Conservation (phyloP, 495 filamentous ascomycete species). For the Oleoguttula mirabilis region DNA sequence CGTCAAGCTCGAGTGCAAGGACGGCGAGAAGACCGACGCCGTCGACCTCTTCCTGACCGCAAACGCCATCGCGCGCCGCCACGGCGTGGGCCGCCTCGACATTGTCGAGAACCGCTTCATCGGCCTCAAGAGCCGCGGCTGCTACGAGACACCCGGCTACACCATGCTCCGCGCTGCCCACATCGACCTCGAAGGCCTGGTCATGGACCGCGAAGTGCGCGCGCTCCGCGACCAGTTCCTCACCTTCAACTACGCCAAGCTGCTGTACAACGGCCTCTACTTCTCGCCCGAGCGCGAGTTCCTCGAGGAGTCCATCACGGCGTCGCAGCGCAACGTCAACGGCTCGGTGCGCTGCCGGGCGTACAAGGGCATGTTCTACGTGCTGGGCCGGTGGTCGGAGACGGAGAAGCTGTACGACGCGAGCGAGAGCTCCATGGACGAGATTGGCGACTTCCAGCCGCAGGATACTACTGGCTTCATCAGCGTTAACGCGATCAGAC, state of each 20-base stretch:
- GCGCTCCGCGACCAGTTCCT: constrained; percentile 65
- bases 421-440: constrained; percentile 77
- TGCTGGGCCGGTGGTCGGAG: constrained; percentile 62
- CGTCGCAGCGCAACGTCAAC: constrained; percentile 53
- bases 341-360: constrained; percentile 50
- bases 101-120: constrained; percentile 90
- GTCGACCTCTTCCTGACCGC: constrained; percentile 68
- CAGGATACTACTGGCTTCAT: constrained; percentile 70
- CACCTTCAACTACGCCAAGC: constrained; percentile 60
- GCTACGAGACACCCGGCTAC: constrained; percentile 72
- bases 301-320: constrained; percentile 58
- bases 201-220: constrained; percentile 74
- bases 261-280: constrained; percentile 73
- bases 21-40: constrained; percentile 48
- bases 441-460: constrained; percentile 67
- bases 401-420: constrained; percentile 79
- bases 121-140: constrained; percentile 74
- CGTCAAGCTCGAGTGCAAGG: constrained; percentile 51
- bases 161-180: constrained; percentile 67
- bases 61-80: constrained; percentile 62
- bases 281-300: constrained; percentile 74
- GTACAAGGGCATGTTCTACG: constrained; percentile 67
- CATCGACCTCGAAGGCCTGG: constrained; percentile 72
- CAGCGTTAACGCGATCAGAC: constrained; percentile 65
- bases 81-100: constrained; percentile 81